Conservation (phyloP, 2,329 filamentous ascomycete species). For the Macrophomina phaseolina region DNA sequence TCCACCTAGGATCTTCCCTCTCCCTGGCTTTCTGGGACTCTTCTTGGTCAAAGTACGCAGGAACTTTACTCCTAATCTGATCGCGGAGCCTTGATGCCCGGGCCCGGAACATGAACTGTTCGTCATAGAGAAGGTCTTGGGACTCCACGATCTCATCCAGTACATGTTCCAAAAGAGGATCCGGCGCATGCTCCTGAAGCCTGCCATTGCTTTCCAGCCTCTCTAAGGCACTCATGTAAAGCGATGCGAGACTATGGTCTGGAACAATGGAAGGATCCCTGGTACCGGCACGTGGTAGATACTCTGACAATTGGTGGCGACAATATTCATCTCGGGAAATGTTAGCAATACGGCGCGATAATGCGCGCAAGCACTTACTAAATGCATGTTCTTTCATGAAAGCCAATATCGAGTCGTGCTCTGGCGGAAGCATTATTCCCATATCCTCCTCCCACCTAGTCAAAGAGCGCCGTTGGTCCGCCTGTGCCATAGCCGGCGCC, state of each 20-base stretch:
- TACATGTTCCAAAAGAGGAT: slow-evolving; percentile 11
- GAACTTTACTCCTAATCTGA: background rate
- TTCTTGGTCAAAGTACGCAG: slow-evolving; percentile 3
- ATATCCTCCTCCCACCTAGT: slow-evolving; percentile 9
- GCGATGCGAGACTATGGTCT: slow-evolving; percentile 7
- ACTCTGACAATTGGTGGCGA: slow-evolving; percentile 16
- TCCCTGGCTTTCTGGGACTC: background rate
- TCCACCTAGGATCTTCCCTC: background rate
- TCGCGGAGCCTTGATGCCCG: slow-evolving; percentile 1
- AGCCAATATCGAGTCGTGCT: background rate
- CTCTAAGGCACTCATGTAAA: slow-evolving; percentile 16
- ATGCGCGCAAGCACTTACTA: background rate
- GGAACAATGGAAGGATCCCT: background rate
- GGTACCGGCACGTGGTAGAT: slow-evolving; percentile 1
- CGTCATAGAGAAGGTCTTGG: slow-evolving; percentile 10
- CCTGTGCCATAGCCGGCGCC: slow-evolving; percentile 30
- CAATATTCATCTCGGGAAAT: background rate
- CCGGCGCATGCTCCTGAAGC: background rate
- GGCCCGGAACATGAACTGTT: slow-evolving; percentile 14
- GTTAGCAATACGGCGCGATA: background rate
- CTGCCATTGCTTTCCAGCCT: slow-evolving; percentile 1
- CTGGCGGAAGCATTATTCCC: slow-evolving; percentile 1
- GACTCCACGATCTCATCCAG: background rate
- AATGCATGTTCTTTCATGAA: slow-evolving; percentile 23
- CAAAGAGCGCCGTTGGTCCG: slow-evolving; percentile 1